Base-by-base conservation (phyloP, 106 monocot species). In the Posidonia australis region DNA sequence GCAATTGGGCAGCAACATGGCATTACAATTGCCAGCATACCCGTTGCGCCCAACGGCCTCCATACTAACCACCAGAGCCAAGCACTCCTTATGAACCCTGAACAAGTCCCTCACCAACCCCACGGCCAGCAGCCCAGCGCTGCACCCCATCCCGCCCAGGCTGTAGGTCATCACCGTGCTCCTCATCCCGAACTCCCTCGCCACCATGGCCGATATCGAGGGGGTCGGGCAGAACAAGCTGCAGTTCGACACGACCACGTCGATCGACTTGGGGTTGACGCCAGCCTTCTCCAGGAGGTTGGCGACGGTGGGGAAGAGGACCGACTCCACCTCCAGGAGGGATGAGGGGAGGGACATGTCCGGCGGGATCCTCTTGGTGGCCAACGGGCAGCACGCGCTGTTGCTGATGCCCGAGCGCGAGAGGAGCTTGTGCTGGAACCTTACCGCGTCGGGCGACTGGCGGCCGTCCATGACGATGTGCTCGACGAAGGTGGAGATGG, bases 1-100 rank as follows among this genome's bases (percentile, higher is more conserved):
- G 68, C 75, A 75, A 23, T 75, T 75, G 43, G 75, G 51, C 10
- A 75, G 51, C 19, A 75, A 58, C 71, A 72, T 63, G 9, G 71
- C 53, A 16, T 54, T 51, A 4, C 3, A 11, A 18, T 63, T 63
- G 11, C 71, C 71, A 11, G 17, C 2, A 14, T 72, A 72, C 36
- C 71, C 32, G 26, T 28, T 41, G 51, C 36, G 63, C 10, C 44
- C 63, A 22, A 72, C 28, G 23, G 22, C 41, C 63, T 72, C 71
- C 71, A 63, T 42, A 23, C 42, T 72, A 29, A 72, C 51, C 26
- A 72, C 71, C 22, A 72, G n/a, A 4, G 64, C 72, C 32, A 72
- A 31, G 18, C 20, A 22, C 27, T 72, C 43, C 53, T 36, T 55
- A 20, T 45, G 31, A 20, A 63, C 62, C 16, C n/a, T 20, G 31